Evolutionary conservation across 1,139 yeast genomes (phyloP).

Genomic region (Citeromyces hawaiiensis): DNA sequence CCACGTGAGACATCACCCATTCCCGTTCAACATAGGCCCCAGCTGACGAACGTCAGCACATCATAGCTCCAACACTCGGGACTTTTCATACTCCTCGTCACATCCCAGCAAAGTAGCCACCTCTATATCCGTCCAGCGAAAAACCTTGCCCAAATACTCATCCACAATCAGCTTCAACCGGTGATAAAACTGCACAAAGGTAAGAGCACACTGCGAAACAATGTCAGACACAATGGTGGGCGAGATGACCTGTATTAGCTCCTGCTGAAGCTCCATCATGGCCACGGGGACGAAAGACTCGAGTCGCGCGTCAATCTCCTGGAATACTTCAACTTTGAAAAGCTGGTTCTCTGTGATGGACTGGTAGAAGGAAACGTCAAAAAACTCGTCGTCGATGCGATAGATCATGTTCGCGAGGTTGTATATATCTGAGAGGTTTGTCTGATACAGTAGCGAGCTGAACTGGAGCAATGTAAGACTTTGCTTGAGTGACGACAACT

Average conservation of each 20-base stretch:
- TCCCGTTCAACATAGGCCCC: too few relatives aligned
- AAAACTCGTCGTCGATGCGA: constrained; percentile 41
- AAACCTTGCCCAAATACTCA: constrained; percentile 22
- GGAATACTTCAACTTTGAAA: constrained; percentile 30
- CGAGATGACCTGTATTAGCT: constrained; percentile 43
- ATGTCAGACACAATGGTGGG: constrained; percentile 49
- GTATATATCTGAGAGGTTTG: constrained; percentile 40
- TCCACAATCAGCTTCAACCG: constrained; percentile 27
- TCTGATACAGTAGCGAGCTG: constrained; percentile 27
- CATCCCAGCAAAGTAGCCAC: constrained; percentile 57
- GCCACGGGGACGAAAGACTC: constrained; percentile 46
- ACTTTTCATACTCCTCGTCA: constrained; percentile 19
- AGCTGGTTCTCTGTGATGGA: constrained; percentile 54
- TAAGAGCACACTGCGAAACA: constrained; percentile 30
- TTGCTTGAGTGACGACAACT: constrained; percentile 10
- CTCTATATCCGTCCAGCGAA: constrained; percentile 43
- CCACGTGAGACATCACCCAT: too few relatives aligned
- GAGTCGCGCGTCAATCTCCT: constrained; percentile 26
- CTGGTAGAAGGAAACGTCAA: constrained; percentile 42
- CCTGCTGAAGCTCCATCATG: constrained; percentile 45
- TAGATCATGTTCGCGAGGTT: constrained; percentile 62
- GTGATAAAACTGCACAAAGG: constrained; percentile 38
- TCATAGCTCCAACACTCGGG: too few relatives aligned
- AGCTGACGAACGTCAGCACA: too few relatives aligned
- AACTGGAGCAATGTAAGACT: constrained; percentile 17